Conservation (phyloP, 495 filamentous ascomycete species). For the Xylaria grammica region DNA sequence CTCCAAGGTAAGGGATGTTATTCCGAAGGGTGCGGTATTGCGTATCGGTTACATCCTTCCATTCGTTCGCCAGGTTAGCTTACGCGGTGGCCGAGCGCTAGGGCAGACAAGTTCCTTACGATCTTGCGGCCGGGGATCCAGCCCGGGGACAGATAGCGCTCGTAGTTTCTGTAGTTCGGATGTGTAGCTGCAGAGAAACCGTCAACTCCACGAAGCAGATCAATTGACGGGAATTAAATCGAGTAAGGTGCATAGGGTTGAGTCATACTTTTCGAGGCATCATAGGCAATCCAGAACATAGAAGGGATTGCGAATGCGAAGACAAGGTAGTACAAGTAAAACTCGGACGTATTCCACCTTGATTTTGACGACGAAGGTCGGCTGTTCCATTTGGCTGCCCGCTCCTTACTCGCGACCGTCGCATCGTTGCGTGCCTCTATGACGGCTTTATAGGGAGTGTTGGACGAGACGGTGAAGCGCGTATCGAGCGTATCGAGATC, state of each 20-base stretch:
- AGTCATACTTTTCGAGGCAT: constrained; percentile 81
- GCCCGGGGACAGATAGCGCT: constrained; percentile 72
- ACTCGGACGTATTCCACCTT: constrained; percentile 87
- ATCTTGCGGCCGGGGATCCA: constrained; percentile 97
- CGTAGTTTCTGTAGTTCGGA: constrained; percentile 78
- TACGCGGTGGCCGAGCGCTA: neutral
- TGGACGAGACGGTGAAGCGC: constrained; percentile 77
- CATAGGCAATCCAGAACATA: constrained; percentile 89
- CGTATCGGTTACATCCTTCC: constrained; percentile 83
- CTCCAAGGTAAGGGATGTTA: constrained; percentile 80
- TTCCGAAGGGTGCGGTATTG: constrained; percentile 88
- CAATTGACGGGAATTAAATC: neutral
- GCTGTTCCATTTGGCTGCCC: constrained; percentile 47
- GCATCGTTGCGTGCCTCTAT: constrained; percentile 46
- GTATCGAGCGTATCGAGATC: constrained; percentile 93
- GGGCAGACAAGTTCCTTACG: constrained; percentile 51
- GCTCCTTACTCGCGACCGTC: constrained; percentile 33
- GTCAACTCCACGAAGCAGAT: constrained; percentile 6
- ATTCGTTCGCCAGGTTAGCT: constrained; percentile 8
- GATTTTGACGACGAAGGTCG: constrained; percentile 66
- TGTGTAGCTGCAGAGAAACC: constrained; percentile 65
- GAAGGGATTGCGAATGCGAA: constrained; percentile 71
- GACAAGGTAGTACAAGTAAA: constrained; percentile 78
- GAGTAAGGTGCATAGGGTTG: neutral
- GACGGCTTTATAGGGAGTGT: constrained; percentile 63